phyloP scores from a whole-genome alignment of 2,329 filamentous ascomycete genomes.

The Knoxdaviesia proteae region DNA sequence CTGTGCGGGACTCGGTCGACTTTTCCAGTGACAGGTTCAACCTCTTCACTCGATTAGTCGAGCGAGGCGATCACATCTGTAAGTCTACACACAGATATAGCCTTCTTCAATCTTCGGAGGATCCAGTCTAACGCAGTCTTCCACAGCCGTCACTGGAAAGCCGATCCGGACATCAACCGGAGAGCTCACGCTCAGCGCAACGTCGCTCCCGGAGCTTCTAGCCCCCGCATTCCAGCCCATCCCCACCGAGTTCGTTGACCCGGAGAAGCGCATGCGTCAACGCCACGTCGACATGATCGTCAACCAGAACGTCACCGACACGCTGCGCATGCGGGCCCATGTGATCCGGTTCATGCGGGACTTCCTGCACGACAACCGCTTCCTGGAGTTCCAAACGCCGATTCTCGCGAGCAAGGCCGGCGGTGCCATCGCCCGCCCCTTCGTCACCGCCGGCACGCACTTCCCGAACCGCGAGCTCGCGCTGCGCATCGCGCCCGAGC shows the following conservation, averaged over 20 bases:
- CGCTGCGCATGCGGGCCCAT: constrained; percentile 50
- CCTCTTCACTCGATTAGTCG: constrained; percentile 41
- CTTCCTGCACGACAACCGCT: constrained; percentile 50
- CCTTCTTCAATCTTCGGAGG: not conserved
- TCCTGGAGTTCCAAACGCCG: constrained; percentile 79
- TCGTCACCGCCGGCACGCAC: constrained; percentile 60
- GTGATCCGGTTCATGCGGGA: constrained; percentile 56
- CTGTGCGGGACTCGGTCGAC: constrained; percentile 11
- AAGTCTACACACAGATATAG: constrained; percentile 16
- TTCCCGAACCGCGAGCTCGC: constrained; percentile 51
- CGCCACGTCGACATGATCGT: constrained; percentile 78
- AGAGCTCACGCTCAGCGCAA: constrained; percentile 53
- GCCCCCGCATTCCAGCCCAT: constrained; percentile 64
- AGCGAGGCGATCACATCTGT: constrained; percentile 72
- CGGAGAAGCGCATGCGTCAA: constrained; percentile 51
- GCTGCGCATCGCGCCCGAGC: constrained; percentile 76
- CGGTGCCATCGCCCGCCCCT: constrained; percentile 75
- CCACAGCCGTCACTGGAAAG: constrained; percentile 44
- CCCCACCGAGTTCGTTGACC: constrained; percentile 47
- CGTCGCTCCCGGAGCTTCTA: constrained; percentile 46
- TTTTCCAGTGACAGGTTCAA: constrained; percentile 26
- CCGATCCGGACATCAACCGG: constrained; percentile 51
- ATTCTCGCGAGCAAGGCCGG: constrained; percentile 65
- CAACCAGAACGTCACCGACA: constrained; percentile 44
- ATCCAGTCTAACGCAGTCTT: constrained; percentile 3